A percentile compares a stretch with the other conserved stretches of the same genome.
Conservation (phyloP, 805 yeast genomes). For the Lipomyces yamadae region DNA sequence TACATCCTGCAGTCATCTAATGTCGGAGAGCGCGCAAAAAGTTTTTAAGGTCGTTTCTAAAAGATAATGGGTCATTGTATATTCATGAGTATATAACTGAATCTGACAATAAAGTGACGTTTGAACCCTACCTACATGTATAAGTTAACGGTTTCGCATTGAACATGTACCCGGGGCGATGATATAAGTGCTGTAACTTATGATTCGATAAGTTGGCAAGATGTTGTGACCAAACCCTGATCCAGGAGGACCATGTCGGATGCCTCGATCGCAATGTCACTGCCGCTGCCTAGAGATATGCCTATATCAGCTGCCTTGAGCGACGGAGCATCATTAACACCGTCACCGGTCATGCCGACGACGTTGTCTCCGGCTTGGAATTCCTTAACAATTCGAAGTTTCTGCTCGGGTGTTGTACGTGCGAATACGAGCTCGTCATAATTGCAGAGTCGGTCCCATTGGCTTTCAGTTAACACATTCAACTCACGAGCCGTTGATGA, state of each 20-base stretch:
- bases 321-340: slow-evolving; percentile 82
- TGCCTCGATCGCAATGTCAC: slow-evolving; percentile 69
- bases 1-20: too few species aligned
- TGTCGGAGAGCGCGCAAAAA: too few species aligned
- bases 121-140: too few species aligned
- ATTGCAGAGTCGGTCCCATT: slow-evolving; percentile 51
- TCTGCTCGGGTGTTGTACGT: slow-evolving; percentile 56
- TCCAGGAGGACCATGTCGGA: slow-evolving; percentile 65
- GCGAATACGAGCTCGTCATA: slow-evolving; percentile 52
- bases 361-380: slow-evolving; percentile 46
- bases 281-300: slow-evolving; percentile 72
- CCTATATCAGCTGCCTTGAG: slow-evolving; percentile 75
- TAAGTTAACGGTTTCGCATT: too few species aligned
- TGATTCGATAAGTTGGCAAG: too few species aligned
- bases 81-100: too few species aligned
- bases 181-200: too few species aligned
- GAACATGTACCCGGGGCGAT: too few species aligned
- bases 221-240: too few species aligned
- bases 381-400: slow-evolving; percentile 54
- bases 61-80: too few species aligned
- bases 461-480: slow-evolving; percentile 41
- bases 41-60: too few species aligned
- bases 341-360: slow-evolving; percentile 57
- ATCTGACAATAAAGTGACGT: too few species aligned
- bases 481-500: slow-evolving; percentile 23